Evolutionary conservation across 1,139 yeast genomes (phyloP).

Genomic region (Yamadazyma songkhlaensis): DNA sequence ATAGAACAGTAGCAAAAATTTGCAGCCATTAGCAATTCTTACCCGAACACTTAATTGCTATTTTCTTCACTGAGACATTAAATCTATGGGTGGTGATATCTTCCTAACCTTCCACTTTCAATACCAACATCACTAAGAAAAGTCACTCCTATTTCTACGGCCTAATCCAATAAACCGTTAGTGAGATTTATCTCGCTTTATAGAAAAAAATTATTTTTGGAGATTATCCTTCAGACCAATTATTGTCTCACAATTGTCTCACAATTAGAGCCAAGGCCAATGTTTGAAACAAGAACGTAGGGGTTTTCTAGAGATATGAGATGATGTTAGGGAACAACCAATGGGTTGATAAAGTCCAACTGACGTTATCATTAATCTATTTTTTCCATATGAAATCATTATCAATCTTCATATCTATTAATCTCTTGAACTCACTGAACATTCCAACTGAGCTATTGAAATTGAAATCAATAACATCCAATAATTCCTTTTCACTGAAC

Average conservation of each 20-base stretch:
- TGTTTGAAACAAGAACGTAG: neutral
- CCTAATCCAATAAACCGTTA: too few relatives aligned
- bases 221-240: constrained; percentile 4
- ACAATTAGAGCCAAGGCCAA: neutral
- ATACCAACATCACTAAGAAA: too few relatives aligned
- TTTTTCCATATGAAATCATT: constrained; percentile 60
- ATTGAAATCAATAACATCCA: constrained; percentile 46
- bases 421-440: constrained; percentile 45
- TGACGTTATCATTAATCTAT: neutral
- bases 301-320: too few relatives aligned
- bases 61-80: too few relatives aligned
- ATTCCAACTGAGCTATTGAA: constrained; percentile 43
- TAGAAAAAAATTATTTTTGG: neutral
- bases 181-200: neutral
- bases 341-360: too few relatives aligned
- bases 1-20: too few relatives aligned
- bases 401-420: constrained; percentile 46
- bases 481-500: constrained; percentile 57
- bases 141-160: too few relatives aligned
- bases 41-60: too few relatives aligned
- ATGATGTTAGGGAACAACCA: too few relatives aligned
- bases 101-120: too few relatives aligned
- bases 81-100: too few relatives aligned
- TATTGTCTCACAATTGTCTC: constrained; percentile 7
- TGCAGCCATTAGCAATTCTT: too few relatives aligned